Conservation (phyloP, 225 moss, liverwort and hornwort species). For the Thuidium tamariscinum region DNA sequence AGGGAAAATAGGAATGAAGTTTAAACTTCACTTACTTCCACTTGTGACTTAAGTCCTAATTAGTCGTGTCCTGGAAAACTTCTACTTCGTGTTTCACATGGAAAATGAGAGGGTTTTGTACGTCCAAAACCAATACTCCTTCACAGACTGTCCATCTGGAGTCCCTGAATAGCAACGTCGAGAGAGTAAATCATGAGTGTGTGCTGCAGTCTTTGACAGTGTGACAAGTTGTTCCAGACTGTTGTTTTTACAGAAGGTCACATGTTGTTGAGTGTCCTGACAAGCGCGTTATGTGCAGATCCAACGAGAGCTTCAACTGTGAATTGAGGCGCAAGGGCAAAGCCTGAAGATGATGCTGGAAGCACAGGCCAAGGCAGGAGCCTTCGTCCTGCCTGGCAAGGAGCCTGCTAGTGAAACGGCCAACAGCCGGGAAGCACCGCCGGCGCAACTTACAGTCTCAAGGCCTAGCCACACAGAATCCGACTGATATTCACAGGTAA, state of each 20-base stretch:
- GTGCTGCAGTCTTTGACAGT: not conserved
- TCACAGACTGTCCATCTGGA: not conserved
- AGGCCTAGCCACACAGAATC: not conserved
- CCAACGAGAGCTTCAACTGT: constrained; percentile 76
- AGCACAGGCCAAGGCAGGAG: constrained; percentile 61
- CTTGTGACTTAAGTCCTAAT: not conserved
- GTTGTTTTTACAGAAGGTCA: not conserved
- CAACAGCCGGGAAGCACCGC: not conserved
- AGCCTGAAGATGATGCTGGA: constrained; percentile 87
- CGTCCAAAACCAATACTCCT: no score
- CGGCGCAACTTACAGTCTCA: not conserved
- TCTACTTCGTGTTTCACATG: not conserved
- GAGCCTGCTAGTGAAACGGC: not conserved
- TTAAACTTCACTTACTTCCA: not conserved
- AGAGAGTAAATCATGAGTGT: not conserved
- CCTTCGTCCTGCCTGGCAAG: not conserved
- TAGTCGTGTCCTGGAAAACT: not conserved
- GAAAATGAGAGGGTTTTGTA: not conserved
- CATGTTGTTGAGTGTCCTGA: not conserved
- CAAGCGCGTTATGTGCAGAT: constrained; percentile 26
- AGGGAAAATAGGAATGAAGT: not conserved
- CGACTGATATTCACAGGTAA: not conserved
- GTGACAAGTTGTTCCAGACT: not conserved
- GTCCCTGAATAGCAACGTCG: not conserved
- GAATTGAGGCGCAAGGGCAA: constrained; percentile 90